A percentile compares a stretch with the other conserved stretches of the same genome.
These are phyloP conservation scores for Pseudogymnoascus sp. DNA, from an alignment of 2,329 filamentous ascomycete genomes.

Conservation along the genomic window DNA sequence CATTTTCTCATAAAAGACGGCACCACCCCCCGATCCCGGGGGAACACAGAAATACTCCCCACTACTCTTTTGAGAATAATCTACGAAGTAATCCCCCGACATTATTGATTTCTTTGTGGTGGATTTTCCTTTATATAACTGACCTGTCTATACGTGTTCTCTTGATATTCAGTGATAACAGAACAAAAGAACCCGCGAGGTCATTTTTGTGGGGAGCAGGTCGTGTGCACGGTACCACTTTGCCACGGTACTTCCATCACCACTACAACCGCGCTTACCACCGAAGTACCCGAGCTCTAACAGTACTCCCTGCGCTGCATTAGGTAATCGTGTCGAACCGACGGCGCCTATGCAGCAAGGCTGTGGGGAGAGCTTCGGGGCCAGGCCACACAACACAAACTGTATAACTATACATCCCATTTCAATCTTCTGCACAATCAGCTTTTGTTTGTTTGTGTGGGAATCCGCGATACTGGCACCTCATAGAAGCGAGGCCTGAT, in stretches of 20 bases:
- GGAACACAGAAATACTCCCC: not conserved
- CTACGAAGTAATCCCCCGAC: not conserved
- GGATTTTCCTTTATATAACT: not conserved
- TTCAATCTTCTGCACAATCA: not conserved
- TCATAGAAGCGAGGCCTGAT: not conserved
- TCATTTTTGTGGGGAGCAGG: conserved; percentile 3
- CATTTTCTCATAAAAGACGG: not conserved
- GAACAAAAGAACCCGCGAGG: not conserved
- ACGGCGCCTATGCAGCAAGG: conserved; percentile 1
- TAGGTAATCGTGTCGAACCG: not conserved
- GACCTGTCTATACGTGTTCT: too few species aligned
- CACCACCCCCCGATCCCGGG: not conserved
- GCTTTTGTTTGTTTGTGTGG: not conserved
- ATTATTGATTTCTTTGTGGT: not conserved
- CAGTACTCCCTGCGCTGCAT: not conserved
- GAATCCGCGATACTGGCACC: not conserved
- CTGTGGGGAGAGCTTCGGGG: conserved; percentile 3
- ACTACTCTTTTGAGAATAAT: not conserved
- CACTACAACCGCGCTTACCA: not conserved
- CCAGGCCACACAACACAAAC: conserved; percentile 8
- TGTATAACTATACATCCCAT: not conserved
- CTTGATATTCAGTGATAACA: not conserved
- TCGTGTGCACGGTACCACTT: conserved; percentile 8
- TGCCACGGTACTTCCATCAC: not conserved
- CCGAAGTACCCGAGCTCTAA: not conserved